These are phyloP conservation scores for Lactifluus echinatus DNA, from an alignment of 768 basidiomycete genomes.

Conservation along the genomic window DNA sequence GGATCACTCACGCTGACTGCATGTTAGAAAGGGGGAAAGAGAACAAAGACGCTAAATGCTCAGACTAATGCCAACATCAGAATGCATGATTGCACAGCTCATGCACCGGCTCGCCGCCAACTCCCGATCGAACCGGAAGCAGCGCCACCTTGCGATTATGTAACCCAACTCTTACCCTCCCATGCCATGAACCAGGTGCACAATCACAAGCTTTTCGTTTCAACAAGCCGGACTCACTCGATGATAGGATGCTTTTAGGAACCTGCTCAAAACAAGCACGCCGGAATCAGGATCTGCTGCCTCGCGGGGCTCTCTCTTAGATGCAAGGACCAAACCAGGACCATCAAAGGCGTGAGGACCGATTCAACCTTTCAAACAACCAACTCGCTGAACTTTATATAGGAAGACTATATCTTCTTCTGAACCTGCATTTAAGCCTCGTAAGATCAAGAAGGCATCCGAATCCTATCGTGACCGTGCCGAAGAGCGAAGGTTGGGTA, in stretches of 20 bases:
- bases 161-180: background rate
- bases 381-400: background rate
- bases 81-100: too few relatives aligned
- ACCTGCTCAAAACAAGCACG: conserved; percentile 35
- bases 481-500: conserved; percentile 58
- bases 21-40: background rate
- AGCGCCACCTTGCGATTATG: background rate
- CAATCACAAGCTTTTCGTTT: background rate
- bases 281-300: conserved; percentile 21
- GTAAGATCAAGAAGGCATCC: conserved; percentile 54
- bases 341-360: conserved; percentile 17
- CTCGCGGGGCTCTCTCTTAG: conserved; percentile 30
- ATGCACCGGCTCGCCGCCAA: background rate
- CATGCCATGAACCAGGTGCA: conserved; percentile 16
- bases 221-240: background rate
- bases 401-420: conserved; percentile 44
- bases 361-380: background rate
- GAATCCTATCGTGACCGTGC: conserved; percentile 67
- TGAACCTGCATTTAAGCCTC: conserved; percentile 69
- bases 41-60: background rate
- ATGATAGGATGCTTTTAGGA: conserved; percentile 52
- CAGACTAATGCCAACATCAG: too few relatives aligned
- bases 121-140: too few relatives aligned
- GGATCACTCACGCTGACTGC: background rate
- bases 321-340: conserved; percentile 19